Percentiles rank a stretch among this genome's conserved stretches.
Evolutionary conservation across 139 green algal species (phyloP).

Genomic region (Trebouxia sp.): DNA sequence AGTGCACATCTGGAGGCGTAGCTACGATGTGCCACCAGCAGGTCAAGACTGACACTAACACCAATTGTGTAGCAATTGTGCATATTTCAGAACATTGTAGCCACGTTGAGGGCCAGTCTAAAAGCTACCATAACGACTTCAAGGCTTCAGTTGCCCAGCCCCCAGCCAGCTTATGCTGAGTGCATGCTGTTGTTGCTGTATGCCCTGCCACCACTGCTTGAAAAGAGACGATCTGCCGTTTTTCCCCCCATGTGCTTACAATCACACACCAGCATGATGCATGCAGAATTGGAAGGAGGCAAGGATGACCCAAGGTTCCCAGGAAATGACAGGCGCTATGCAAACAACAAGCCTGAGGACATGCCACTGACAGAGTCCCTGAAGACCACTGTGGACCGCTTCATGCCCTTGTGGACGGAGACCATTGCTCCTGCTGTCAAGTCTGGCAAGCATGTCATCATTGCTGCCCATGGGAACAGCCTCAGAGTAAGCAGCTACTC

Average conservation of each 20-base stretch:
- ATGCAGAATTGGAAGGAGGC: constrained; percentile 15
- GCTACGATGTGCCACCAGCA: constrained; percentile 24
- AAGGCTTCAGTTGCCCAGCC: too few relatives aligned
- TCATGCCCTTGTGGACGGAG: constrained; percentile 15
- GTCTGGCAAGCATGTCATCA: constrained; percentile 45
- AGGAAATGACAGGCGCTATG: constrained; percentile 27
- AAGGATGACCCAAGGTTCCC: constrained; percentile 11
- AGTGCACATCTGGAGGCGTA: constrained; percentile 34
- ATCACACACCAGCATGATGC: background rate
- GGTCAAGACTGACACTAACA: background rate
- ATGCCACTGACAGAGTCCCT: constrained; percentile 43
- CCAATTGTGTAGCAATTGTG: background rate
- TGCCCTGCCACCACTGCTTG: too few relatives aligned
- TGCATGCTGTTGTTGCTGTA: too few relatives aligned
- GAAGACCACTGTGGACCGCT: constrained; percentile 40
- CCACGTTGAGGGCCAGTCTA: too few relatives aligned
- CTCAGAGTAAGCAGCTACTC: constrained; percentile 36
- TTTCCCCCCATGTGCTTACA: too few relatives aligned
- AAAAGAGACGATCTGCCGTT: too few relatives aligned
- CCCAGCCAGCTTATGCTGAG: too few relatives aligned
- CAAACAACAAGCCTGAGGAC: constrained; percentile 1
- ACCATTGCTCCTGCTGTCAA: constrained; percentile 40
- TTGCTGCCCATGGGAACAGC: constrained; percentile 52
- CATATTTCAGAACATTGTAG: too few relatives aligned
- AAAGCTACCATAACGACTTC: too few relatives aligned